Evolutionary conservation across 139 green algal genomes (phyloP), one percentile per base, ranked within the genome.

Genomic region (Chloropicon primus): DNA sequence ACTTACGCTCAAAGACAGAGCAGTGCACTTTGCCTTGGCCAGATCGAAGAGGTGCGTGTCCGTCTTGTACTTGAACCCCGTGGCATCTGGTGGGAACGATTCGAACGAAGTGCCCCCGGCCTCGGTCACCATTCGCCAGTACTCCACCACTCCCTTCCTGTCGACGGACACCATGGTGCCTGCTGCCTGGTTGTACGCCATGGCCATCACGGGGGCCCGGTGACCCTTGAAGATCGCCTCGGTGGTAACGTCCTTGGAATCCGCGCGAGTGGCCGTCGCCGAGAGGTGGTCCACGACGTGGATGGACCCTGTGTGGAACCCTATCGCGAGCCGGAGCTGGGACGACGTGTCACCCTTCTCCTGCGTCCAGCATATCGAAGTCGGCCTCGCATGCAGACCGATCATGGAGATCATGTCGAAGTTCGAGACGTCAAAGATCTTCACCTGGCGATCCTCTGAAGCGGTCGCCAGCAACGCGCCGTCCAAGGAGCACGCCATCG

Each of bases 331-430:
- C 41, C 41, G 5, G 41, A 17, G 41, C 41, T 62, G 41, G 41
- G 41, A 62, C 10, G 10, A n/a, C 10, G 41, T 17, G 10, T 62
- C 41, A 17, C 10, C 41, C 5, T 17, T 5, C 41, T 62, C 41
- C 10, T 17, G 5, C 41, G 41, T 17, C 41, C 41, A 62, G 41
- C 41, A 62, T 17, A 62, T n/a, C 41, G 41, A 62, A 17, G 41
- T 62, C 41, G 41, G 41, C 41, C 41, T 62, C 10, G 5, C 41
- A 17, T 62, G 62, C 72, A 97, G 85, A 27, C 85, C 80, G 53
- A 98, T 80, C 94, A 99, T 98, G 17, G 91, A 84, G 28, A 97
- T 96, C 90, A 99, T 96, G 89, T 99, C 95, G 74, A 97, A 98
- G 73, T 83, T 95, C 22, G 91, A 79, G 21, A 99, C 90, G 80